Conservation (phyloP, 345 rosid species). For the Microthlaspi erraticum region DNA sequence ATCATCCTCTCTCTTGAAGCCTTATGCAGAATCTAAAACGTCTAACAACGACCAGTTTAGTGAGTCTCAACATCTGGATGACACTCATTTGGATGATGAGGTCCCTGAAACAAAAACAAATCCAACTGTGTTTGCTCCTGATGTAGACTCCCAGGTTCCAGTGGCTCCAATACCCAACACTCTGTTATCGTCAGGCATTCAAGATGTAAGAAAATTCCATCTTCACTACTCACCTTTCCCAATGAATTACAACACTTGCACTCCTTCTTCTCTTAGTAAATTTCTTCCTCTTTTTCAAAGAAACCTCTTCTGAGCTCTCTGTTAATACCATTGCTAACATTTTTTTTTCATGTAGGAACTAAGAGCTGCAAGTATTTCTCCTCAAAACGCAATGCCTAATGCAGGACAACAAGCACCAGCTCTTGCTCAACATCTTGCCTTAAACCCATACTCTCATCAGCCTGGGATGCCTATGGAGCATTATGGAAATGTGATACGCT, state of each 20-base stretch:
- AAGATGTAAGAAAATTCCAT: no score
- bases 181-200: no score
- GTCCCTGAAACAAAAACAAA: slow-evolving; percentile 41
- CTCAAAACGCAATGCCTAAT: slow-evolving; percentile 60
- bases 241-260: slow-evolving; percentile 58
- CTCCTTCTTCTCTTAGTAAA: slow-evolving; percentile 56
- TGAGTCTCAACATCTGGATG: slow-evolving; percentile 61
- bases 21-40: slow-evolving; percentile 48
- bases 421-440: slow-evolving; percentile 81
- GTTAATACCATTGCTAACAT: background rate
- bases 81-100: slow-evolving; percentile 26
- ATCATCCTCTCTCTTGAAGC: no score
- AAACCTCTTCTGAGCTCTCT: background rate
- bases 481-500: slow-evolving; percentile 80
- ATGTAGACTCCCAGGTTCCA: slow-evolving; percentile 43
- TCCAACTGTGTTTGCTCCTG: slow-evolving; percentile 45
- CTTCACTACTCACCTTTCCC: slow-evolving; percentile 83
- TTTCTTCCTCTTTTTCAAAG: background rate
- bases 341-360: slow-evolving; percentile 51
- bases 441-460: slow-evolving; percentile 81
- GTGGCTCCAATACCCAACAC: slow-evolving; percentile 55
- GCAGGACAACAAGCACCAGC: slow-evolving; percentile 51
- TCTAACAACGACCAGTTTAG: slow-evolving; percentile 53
- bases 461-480: slow-evolving; percentile 80
- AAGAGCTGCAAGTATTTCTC: slow-evolving; percentile 64